A percentile compares a stretch with the other conserved stretches of the same genome.
Evolutionary conservation across 148 eudicot species (phyloP).

Genomic region (Fallopia convolvulus): DNA sequence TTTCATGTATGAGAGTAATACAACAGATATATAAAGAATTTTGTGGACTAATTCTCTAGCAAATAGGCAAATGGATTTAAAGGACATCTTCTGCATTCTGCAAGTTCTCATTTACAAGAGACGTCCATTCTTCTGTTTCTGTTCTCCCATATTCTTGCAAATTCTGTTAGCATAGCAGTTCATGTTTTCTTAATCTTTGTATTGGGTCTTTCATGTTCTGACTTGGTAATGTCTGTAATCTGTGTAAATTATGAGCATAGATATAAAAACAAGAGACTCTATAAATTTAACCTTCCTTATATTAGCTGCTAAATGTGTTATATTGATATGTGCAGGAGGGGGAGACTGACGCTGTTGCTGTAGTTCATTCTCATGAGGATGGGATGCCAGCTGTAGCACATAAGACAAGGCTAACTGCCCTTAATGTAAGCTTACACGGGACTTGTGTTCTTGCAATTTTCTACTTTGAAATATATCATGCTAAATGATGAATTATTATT

Average conservation of each 20-base stretch:
- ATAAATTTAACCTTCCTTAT: background rate
- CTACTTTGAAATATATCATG: background rate
- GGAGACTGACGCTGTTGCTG: constrained; percentile 63
- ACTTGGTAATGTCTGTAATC: background rate
- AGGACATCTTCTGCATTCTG: background rate
- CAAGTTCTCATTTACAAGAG: background rate
- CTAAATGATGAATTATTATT: background rate
- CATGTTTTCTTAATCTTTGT: background rate
- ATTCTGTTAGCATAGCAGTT: background rate
- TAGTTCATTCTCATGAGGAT: constrained; percentile 92
- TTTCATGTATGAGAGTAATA: background rate
- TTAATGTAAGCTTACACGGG: constrained; percentile 46
- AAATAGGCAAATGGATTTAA: background rate
- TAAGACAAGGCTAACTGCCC: constrained; percentile 85
- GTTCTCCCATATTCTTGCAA: background rate
- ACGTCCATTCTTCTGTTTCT: background rate
- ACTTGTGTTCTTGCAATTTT: background rate
- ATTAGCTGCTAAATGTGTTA: background rate
- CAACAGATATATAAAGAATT: background rate
- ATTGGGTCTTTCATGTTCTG: background rate
- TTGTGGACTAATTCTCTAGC: background rate
- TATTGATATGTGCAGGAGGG: constrained; percentile 55
- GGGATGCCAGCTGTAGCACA: constrained; percentile 76
- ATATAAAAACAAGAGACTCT: background rate
- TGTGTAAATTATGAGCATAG: background rate